Percentiles rank a stretch among this genome's conserved stretches.
Conservation (phyloP, 495 filamentous ascomycete species). For the Penicillium flavigenum region DNA sequence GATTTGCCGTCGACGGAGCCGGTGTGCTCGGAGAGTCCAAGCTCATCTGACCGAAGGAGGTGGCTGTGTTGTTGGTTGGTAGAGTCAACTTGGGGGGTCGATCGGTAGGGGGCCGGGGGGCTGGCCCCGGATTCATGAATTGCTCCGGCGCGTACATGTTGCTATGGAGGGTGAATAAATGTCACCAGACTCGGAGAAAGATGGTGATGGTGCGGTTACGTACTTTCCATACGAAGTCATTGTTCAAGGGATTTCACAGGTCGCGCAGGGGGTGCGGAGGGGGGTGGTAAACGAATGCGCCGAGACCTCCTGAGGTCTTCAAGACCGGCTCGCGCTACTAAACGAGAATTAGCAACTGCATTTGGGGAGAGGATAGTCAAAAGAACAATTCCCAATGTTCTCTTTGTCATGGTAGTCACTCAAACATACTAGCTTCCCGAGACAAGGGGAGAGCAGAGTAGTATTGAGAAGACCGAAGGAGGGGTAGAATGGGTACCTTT, state of each 20-base stretch:
- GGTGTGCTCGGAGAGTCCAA: slow-evolving; percentile 66
- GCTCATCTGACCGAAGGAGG: slow-evolving; percentile 73
- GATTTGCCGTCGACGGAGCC: slow-evolving; percentile 38
- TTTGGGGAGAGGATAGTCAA: background rate
- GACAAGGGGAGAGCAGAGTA: background rate
- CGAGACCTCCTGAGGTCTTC: slow-evolving; percentile 32
- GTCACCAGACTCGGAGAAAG: background rate
- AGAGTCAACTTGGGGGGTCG: slow-evolving; percentile 71
- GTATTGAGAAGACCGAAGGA: slow-evolving; percentile 3
- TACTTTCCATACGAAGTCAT: slow-evolving; percentile 46
- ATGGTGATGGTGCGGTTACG: slow-evolving; percentile 17
- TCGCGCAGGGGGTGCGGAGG: slow-evolving; percentile 8
- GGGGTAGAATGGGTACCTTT: slow-evolving; percentile 9
- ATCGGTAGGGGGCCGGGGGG: slow-evolving; percentile 84
- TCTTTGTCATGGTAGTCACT: background rate
- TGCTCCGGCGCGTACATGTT: slow-evolving; percentile 66
- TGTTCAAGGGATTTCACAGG: slow-evolving; percentile 16
- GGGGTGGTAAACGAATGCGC: slow-evolving; percentile 23
- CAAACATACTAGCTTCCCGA: background rate
- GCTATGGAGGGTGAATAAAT: slow-evolving; percentile 12
- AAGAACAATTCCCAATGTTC: background rate
- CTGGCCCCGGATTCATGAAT: slow-evolving; percentile 97
- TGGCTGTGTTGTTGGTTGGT: slow-evolving; percentile 57
- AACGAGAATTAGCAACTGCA: background rate
- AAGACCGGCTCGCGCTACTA: slow-evolving; percentile 8